Percentiles rank a stretch among this genome's conserved stretches.
phyloP scores from a whole-genome alignment of 1,284 basidiomycete genomes.

The Tilletia caries region DNA sequence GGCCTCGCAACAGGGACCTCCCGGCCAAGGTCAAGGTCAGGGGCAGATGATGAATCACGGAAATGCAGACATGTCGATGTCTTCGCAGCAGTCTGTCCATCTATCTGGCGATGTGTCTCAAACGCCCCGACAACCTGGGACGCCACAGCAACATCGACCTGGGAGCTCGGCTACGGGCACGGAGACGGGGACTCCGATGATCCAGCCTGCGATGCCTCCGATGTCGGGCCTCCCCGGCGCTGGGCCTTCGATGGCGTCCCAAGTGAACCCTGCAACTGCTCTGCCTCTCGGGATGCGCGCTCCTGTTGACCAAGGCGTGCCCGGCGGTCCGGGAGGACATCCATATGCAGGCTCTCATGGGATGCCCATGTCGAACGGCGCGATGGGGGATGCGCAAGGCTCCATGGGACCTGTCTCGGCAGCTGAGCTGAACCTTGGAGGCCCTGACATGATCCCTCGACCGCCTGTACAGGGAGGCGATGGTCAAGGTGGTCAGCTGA shows the following conservation, averaged over 20 bases:
- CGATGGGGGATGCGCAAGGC: neutral
- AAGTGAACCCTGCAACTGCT: neutral
- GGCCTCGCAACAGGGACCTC: slow-evolving; percentile 13
- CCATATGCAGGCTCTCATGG: neutral
- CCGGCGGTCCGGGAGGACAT: neutral
- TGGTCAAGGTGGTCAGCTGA: too few relatives aligned
- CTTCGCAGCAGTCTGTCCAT: neutral
- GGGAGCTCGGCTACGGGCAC: neutral
- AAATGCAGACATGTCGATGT: neutral
- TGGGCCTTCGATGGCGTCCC: neutral
- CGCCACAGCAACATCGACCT: too few relatives aligned
- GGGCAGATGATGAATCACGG: slow-evolving; percentile 12
- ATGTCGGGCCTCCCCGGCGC: neutral
- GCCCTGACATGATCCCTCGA: too few relatives aligned
- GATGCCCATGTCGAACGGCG: neutral
- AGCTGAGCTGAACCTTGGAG: too few relatives aligned
- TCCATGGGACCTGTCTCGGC: neutral
- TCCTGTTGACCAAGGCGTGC: neutral
- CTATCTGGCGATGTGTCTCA: neutral
- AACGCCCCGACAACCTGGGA: too few relatives aligned
- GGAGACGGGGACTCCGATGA: neutral
- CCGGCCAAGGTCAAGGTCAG: too few relatives aligned
- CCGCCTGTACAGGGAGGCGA: too few relatives aligned
- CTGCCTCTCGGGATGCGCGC: neutral
- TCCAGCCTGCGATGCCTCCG: neutral